Evolutionary conservation across 2,329 filamentous ascomycete genomes (phyloP), one percentile per base, ranked within the genome.

Genomic region (Triangularia setosa): DNA sequence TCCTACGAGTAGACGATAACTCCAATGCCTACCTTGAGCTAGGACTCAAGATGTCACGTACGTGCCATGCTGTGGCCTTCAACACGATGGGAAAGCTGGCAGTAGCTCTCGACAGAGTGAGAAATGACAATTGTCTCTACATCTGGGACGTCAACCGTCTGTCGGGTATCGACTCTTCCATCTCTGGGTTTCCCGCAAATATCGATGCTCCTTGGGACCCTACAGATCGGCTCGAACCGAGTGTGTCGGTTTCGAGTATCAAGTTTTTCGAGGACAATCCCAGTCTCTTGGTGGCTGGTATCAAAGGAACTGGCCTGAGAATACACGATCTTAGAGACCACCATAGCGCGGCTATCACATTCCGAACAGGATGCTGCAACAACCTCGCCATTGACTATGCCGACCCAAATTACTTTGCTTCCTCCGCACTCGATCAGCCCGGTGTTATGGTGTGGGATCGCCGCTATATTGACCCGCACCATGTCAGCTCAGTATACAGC

Each of bases 401-500:
- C 23, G 90, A 96, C 70, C 87, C 89, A 68, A 93, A 95, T 70
- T 94, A 93, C 75, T 94, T 95, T 77, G 88, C 91, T 1, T 93
- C 91, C 1, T 92, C 90, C 14, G 89, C 89, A 2, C 79, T 91
- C 12, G 90, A 91, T 64, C 88, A 91, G 58, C 89, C 91, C 0
- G 87, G 87, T 7, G 82, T 94, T 60, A 88, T 90, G 74, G 83
- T 94, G 30, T 94, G 91, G 91, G 91, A 94, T 73, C 86, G 89
- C 25, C 87, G 91, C 53, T 84, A 83, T n/a, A 82, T 80, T 12
- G 79, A 79, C 21, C 81, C 84, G 11, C 76, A 81, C 1, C 75
- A 82, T 11, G 82, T 83, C 8, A 87, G 84, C 11, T 76, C 80
- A 12, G 75, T 78, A 14, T 90, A 89, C 68, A 70, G 82, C 14